Evolutionary conservation across 1,284 basidiomycete genomes (phyloP), one percentile per base, ranked within the genome.

Genomic region (Leccinum solheimii): DNA sequence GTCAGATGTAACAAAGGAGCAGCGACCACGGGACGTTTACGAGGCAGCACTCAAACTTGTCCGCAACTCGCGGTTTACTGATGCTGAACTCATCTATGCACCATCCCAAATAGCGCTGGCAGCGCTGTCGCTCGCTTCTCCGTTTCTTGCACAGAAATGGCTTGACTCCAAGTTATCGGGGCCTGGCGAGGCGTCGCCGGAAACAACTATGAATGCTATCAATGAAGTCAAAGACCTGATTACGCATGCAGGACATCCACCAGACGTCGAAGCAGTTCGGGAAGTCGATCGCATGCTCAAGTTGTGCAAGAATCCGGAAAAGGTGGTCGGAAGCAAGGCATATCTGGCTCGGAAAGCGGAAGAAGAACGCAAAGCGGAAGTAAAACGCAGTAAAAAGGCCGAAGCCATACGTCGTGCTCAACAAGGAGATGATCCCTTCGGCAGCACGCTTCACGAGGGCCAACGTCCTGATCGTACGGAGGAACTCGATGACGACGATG

Each of bases 101-200:
- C 96, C 97, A 0, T 90, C 94, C 3, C 97, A 98, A 77, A 96
- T 99, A 67, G 94, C 94, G 0, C 81, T 97, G n/a, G 91, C 94
- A 1, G 88, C 89, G 49, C 80, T 95, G 64, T 86, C 86, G 11
- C 76, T 93, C 10, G 86, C 83, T 5, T 81, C 87, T 23, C 82
- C 85, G 1, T 73, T 81, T 1, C 73, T 94, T 9, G 86, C 90
- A 1, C 76, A 80, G 27, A 80, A 80, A 64, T 98, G 88, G 93
- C 74, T 80, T 6, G 74, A 74, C 14, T 78, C 80, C 30, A 92
- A 92, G 72, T 71, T 77, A 7, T 72, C 67, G 21, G 62, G 65
- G 11, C 59, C 65, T 8, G 64, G 64, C 36, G 65, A 69, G 62
- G 34, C 59, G 16, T 21, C 62, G 64, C 59, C 61, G 23, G 61